Evolutionary conservation across 768 basidiomycete genomes (phyloP).

Genomic region (Mrakia frigida): DNA sequence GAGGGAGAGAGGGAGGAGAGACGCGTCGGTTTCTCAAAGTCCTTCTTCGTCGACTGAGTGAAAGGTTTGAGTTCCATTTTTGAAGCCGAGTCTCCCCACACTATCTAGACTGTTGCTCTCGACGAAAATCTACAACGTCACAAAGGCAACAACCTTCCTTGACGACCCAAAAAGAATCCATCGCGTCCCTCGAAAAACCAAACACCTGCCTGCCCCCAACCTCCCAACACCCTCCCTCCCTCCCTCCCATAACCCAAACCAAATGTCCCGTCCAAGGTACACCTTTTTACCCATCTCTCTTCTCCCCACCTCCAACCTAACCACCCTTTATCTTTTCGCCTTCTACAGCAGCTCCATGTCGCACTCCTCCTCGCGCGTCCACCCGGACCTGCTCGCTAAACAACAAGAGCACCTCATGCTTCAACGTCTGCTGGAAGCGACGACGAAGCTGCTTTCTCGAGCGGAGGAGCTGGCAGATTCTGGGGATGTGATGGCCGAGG

Average conservation of each 20-base stretch:
- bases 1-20: not conserved
- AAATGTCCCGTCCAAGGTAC: too few relatives aligned
- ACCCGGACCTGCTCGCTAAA: constrained; percentile 17
- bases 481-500: constrained; percentile 19
- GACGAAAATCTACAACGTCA: not conserved
- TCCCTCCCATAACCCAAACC: not conserved
- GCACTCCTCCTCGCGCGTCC: not conserved
- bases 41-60: too few relatives aligned
- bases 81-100: too few relatives aligned
- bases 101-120: too few relatives aligned
- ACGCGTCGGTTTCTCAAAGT: not conserved
- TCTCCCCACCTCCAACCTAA: not conserved
- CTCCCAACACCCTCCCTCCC: not conserved
- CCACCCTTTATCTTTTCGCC: not conserved
- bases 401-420: constrained; percentile 23
- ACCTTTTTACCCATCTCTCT: not conserved
- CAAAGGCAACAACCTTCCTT: too few relatives aligned
- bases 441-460: not conserved
- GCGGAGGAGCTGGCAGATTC: constrained; percentile 9
- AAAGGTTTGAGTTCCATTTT: too few relatives aligned
- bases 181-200: not conserved
- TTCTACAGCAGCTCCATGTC: not conserved
- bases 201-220: not conserved
- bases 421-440: constrained; percentile 14
- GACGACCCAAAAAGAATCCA: not conserved